Conservation (phyloP, 2,329 filamentous ascomycete genomes). For the Pseudogymnoascus sp. region DNA sequence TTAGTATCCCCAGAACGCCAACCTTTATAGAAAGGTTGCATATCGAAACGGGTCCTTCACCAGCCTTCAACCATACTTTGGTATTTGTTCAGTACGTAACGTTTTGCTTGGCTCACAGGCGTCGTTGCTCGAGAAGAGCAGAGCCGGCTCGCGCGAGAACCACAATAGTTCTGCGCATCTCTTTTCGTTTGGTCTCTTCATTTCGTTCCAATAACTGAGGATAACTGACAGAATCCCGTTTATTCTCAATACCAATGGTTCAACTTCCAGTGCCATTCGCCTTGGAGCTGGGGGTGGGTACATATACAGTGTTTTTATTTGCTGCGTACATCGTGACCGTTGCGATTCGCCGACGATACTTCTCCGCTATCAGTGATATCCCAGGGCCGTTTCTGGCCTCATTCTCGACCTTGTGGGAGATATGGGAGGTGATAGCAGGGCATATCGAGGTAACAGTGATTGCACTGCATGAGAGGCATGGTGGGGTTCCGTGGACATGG, state of each 20-base stretch:
- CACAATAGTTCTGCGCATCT: neutral
- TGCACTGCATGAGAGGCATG: slow-evolving; percentile 32
- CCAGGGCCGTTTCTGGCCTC: slow-evolving; percentile 35
- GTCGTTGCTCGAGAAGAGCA: neutral
- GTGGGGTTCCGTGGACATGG: slow-evolving; percentile 18
- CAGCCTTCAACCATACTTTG: neutral
- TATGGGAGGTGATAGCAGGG: slow-evolving; percentile 31
- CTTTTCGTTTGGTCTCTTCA: neutral
- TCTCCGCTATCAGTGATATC: slow-evolving; percentile 32
- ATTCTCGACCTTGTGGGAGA: slow-evolving; percentile 33
- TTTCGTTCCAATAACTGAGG: neutral
- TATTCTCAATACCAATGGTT: neutral
- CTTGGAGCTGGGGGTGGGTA: neutral
- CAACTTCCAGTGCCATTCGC: neutral
- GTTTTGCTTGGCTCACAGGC: neutral
- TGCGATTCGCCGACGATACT: slow-evolving; percentile 33
- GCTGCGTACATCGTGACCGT: neutral
- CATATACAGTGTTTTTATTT: neutral
- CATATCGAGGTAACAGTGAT: slow-evolving; percentile 32
- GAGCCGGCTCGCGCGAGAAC: neutral
- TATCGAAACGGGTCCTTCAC: neutral
- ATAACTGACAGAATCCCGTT: neutral
- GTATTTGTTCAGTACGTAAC: neutral
- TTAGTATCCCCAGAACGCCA: neutral
- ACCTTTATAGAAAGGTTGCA: neutral